Evolutionary conservation across 345 rosid genomes (phyloP).

Genomic region (Tarenaya hassleriana): DNA sequence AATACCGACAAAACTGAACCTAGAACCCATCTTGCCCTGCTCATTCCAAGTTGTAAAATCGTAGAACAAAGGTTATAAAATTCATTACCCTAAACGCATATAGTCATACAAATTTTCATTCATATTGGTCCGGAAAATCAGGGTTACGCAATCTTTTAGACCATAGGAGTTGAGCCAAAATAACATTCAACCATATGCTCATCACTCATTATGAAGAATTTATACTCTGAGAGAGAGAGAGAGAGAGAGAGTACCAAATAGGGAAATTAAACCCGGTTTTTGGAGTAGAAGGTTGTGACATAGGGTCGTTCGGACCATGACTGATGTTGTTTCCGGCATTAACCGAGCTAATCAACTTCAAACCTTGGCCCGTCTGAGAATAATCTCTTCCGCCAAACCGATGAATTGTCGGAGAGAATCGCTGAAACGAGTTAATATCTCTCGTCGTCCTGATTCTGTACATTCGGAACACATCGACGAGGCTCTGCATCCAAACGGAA

Average conservation of each 20-base stretch:
- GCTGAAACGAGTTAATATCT: neutral
- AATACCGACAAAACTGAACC: slow-evolving; percentile 45
- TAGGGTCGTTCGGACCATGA: slow-evolving; percentile 11
- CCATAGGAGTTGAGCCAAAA: too few species aligned
- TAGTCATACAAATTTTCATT: too few species aligned
- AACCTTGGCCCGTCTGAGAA: slow-evolving; percentile 10
- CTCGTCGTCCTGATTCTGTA: slow-evolving; percentile 20
- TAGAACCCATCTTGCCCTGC: slow-evolving; percentile 62
- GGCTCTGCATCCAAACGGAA: slow-evolving; percentile 20
- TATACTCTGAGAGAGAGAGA: too few species aligned
- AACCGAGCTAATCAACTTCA: slow-evolving; percentile 15
- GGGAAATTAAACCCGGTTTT: slow-evolving; percentile 25
- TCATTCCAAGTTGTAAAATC: neutral
- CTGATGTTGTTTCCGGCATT: slow-evolving; percentile 15
- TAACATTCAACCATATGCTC: too few species aligned
- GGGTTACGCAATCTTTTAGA: too few species aligned
- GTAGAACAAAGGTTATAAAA: neutral
- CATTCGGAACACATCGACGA: slow-evolving; percentile 17
- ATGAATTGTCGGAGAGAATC: slow-evolving; percentile 7
- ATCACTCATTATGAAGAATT: too few species aligned
- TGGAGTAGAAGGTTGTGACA: slow-evolving; percentile 23
- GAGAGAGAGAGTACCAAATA: slow-evolving; percentile 36
- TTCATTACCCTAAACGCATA: neutral
- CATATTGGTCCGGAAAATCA: too few species aligned
- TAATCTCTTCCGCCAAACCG: slow-evolving; percentile 22